These are phyloP conservation scores for Xylariales sp. DNA, from an alignment of 2,329 filamentous ascomycete genomes.

Conservation along the genomic window DNA sequence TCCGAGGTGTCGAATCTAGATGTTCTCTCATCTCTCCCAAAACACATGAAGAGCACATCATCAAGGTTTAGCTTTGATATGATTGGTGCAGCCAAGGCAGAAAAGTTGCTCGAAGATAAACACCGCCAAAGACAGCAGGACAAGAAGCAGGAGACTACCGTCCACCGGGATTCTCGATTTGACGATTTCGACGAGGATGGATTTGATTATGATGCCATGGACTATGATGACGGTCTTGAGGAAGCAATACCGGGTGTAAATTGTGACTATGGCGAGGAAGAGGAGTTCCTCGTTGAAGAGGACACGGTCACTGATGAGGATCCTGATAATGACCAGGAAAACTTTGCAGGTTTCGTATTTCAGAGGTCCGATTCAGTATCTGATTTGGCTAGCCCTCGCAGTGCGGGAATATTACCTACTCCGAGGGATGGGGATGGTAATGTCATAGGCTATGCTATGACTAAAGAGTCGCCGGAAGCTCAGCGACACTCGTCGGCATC, in stretches of 20 bases:
- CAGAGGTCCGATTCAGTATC: constrained; percentile 50
- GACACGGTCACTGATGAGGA: constrained; percentile 35
- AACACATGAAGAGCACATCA: constrained; percentile 70
- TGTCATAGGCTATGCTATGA: constrained; percentile 53
- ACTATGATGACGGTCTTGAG: constrained; percentile 61
- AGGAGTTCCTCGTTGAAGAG: constrained; percentile 21
- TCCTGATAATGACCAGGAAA: constrained; percentile 54
- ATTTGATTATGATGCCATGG: constrained; percentile 59
- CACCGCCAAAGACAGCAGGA: constrained; percentile 64
- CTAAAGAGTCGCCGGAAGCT: constrained; percentile 38
- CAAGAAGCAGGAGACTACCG: constrained; percentile 41
- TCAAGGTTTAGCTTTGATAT: constrained; percentile 82
- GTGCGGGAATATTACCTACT: constrained; percentile 42
- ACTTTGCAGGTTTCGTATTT: constrained; percentile 57
- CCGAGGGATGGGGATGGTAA: constrained; percentile 52
- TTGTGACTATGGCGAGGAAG: constrained; percentile 41
- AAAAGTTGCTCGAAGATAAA: constrained; percentile 67
- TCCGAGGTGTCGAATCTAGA: constrained; percentile 44
- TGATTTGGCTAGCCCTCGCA: constrained; percentile 44
- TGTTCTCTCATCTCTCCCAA: constrained; percentile 47
- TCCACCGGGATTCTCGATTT: constrained; percentile 46
- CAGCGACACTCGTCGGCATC: constrained; percentile 13
- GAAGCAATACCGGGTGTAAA: constrained; percentile 60
- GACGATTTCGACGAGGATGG: constrained; percentile 59
- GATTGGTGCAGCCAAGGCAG: constrained; percentile 62